Conservation (phyloP, 495 filamentous ascomycete genomes). For the Cairneyella variabilis region DNA sequence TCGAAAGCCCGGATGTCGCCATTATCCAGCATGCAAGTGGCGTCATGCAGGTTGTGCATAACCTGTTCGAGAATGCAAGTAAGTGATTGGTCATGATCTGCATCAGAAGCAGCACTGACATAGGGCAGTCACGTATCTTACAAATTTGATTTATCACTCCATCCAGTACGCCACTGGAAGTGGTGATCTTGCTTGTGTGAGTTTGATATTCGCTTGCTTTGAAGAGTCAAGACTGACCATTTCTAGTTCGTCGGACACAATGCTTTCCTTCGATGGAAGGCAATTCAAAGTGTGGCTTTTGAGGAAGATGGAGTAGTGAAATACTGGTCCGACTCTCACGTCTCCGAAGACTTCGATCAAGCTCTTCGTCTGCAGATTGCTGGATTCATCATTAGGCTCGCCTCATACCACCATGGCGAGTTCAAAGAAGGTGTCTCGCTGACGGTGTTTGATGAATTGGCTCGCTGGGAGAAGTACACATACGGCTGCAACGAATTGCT, state of each 20-base stretch:
- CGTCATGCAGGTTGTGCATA: slow-evolving; percentile 63
- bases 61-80: slow-evolving; percentile 55
- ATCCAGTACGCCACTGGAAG: slow-evolving; percentile 64
- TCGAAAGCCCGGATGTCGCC: slow-evolving; percentile 63
- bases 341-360: slow-evolving; percentile 77
- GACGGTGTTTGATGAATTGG: slow-evolving; percentile 71
- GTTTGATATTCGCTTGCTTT: neutral
- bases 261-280: slow-evolving; percentile 65
- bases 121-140: slow-evolving; percentile 71
- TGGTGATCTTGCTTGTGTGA: slow-evolving; percentile 60
- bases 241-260: slow-evolving; percentile 63
- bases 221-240: neutral
- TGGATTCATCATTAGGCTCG: slow-evolving; percentile 61
- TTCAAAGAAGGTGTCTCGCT: slow-evolving; percentile 77
- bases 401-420: slow-evolving; percentile 59
- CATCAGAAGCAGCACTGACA: no score
- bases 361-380: slow-evolving; percentile 60
- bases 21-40: slow-evolving; percentile 66
- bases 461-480: slow-evolving; percentile 69
- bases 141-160: slow-evolving; percentile 66
- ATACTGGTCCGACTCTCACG: slow-evolving; percentile 63
- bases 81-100: neutral
- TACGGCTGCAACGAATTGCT: slow-evolving; percentile 48
- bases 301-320: slow-evolving; percentile 35
- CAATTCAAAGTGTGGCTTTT: slow-evolving; percentile 62